Base-by-base conservation (phyloP, 805 yeast genomes). In the Lipomyces anomalus region DNA sequence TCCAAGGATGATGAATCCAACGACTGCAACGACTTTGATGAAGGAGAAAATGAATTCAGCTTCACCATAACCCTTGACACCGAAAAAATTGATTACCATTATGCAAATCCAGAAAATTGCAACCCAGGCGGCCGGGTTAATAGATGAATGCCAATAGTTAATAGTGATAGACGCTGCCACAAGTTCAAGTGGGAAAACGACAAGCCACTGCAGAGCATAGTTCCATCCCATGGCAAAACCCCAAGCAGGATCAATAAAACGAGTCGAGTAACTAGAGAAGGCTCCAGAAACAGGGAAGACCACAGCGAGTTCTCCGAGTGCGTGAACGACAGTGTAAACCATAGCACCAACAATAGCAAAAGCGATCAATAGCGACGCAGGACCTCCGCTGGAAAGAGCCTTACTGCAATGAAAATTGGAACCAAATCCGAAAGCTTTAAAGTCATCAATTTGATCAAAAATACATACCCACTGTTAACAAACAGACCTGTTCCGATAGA, bases 401-500 rank as follows among this genome's bases (percentile, higher is more conserved):
- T 32, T 30, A 20, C 38, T 38, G 20, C 24, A 29, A 4, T 5
- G 16, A 13, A n/a, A 22, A n/a, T 17, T 13, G 35, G 6, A 38
- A 26, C 17, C 9, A 23, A 13, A 22, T 16, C 16, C 4, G n/a
- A 24, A 13, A 26, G 11, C 30, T 9, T 26, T 26, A 26, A 13
- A 9, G 30, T 13, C 30, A 13, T 13, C 30, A 13, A 9, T 13
- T 26, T 26, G 9, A 13, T 26, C 23, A 9, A 4, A 9, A n/a
- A 9, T 9, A 36, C 44, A 1, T 44, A 29, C 38, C 55, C 55
- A 37, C 52, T 47, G 49, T 50, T 50, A 29, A 79, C 66, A 58
- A 76, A 79, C 26, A 79, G 64, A 55, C 84, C 84, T 24, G 92
- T 81, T 59, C 95, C 95, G 48, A 85, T 81, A 42, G 90, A 82